Conservation (phyloP, 2,329 filamentous ascomycete species). For the Claviceps monticola region DNA sequence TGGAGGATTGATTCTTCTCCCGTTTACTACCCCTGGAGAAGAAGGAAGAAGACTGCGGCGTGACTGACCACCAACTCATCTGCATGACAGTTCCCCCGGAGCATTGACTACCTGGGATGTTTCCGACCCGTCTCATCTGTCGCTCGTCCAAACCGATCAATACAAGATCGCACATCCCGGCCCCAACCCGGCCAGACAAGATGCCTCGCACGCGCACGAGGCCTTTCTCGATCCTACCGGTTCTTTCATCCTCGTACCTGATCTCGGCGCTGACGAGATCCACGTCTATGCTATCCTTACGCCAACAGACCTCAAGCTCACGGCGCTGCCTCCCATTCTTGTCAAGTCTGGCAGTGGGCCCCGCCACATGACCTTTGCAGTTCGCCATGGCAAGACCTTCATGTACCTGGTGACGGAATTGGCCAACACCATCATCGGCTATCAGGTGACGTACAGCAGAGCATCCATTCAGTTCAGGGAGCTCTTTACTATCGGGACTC, state of each 20-base stretch:
- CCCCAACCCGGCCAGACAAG: slow-evolving; percentile 33
- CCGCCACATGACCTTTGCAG: slow-evolving; percentile 47
- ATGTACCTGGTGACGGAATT: slow-evolving; percentile 51
- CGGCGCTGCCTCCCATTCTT: slow-evolving; percentile 24
- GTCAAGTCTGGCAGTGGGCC: slow-evolving; percentile 45
- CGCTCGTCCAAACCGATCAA: slow-evolving; percentile 22
- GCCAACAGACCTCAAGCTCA: slow-evolving; percentile 28
- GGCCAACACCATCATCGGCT: slow-evolving; percentile 41
- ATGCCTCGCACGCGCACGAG: slow-evolving; percentile 48
- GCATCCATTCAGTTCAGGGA: slow-evolving; percentile 29
- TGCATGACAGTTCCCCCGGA: slow-evolving; percentile 20
- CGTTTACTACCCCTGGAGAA: background rate
- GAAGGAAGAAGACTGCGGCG: background rate
- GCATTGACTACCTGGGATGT: slow-evolving; percentile 32
- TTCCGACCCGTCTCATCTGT: slow-evolving; percentile 22
- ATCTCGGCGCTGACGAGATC: slow-evolving; percentile 51
- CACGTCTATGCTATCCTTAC: slow-evolving; percentile 36
- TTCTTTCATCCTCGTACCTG: slow-evolving; percentile 48
- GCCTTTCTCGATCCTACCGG: slow-evolving; percentile 52
- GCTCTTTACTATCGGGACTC: slow-evolving; percentile 33
- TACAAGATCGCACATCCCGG: slow-evolving; percentile 27
- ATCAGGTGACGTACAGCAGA: slow-evolving; percentile 37
- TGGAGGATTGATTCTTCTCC: background rate
- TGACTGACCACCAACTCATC: background rate
- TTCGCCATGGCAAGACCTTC: slow-evolving; percentile 30